A percentile compares a stretch with the other conserved stretches of the same genome.
Conservation (phyloP, 352 stramenopile species). For the Saprolegnia parasitica region DNA sequence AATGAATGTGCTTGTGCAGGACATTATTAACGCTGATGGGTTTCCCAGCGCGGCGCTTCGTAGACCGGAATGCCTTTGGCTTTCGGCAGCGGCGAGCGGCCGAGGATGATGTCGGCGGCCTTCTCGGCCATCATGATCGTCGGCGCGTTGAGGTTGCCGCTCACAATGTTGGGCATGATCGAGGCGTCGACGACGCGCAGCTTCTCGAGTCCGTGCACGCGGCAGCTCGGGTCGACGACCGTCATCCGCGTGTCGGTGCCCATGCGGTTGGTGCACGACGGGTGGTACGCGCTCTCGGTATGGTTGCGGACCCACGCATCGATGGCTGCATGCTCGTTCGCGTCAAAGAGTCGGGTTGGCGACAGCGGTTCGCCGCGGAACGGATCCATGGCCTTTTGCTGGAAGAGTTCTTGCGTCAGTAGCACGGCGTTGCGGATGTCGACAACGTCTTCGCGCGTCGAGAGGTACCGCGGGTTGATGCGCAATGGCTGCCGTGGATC, state of each 20-base stretch:
- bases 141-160: slow-evolving; percentile 92
- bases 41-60: slow-evolving; percentile 63
- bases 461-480: slow-evolving; percentile 88
- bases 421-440: slow-evolving; percentile 75
- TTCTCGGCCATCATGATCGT: slow-evolving; percentile 93
- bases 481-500: slow-evolving; percentile 73
- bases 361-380: slow-evolving; percentile 78
- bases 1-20: no score
- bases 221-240: slow-evolving; percentile 86
- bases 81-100: slow-evolving; percentile 59
- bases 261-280: slow-evolving; percentile 88
- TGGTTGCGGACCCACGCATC: slow-evolving; percentile 81
- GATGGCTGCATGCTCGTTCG: slow-evolving; percentile 67
- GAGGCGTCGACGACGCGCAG: slow-evolving; percentile 90
- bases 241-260: slow-evolving; percentile 57
- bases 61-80: slow-evolving; percentile 66
- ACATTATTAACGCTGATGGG: slow-evolving; percentile 63
- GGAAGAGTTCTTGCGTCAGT: slow-evolving; percentile 82
- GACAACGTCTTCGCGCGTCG: slow-evolving; percentile 63
- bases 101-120: slow-evolving; percentile 88
- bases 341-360: slow-evolving; percentile 41
- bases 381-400: slow-evolving; percentile 80
- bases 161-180: slow-evolving; percentile 93
- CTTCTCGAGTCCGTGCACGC: slow-evolving; percentile 82
- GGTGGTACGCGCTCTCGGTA: slow-evolving; percentile 85